Evolutionary conservation across 169 alveolate species (phyloP).

Genomic region (Cryptosporidium bovis): DNA sequence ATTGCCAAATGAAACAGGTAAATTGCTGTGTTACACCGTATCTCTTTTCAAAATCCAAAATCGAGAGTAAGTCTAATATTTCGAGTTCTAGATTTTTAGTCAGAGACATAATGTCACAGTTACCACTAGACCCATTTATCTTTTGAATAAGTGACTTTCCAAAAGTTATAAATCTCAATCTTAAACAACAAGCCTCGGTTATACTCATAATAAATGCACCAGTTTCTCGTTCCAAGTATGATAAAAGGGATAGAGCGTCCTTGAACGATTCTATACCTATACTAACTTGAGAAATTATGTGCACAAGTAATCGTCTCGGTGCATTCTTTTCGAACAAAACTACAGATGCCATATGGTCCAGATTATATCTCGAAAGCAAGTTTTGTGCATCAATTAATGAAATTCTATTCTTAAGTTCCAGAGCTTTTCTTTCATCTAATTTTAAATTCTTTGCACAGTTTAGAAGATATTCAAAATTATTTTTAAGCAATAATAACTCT

Average conservation of each 20-base stretch:
- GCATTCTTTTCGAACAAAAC: conserved; percentile 65
- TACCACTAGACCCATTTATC: neutral
- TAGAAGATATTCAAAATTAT: conserved; percentile 15
- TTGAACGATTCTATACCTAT: conserved; percentile 61
- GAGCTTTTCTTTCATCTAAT: conserved; percentile 26
- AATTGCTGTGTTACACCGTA: conserved; percentile 36
- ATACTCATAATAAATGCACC: conserved; percentile 23
- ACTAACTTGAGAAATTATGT: conserved; percentile 46
- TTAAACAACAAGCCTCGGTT: conserved; percentile 41
- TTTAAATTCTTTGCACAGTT: conserved; percentile 17
- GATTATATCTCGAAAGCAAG: conserved; percentile 59
- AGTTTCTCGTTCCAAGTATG: conserved; percentile 30
- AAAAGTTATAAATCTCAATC: conserved; percentile 50
- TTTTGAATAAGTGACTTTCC: conserved; percentile 2
- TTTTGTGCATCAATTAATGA: conserved; percentile 67
- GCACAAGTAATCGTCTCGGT: conserved; percentile 46
- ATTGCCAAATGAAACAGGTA: conserved; percentile 68
- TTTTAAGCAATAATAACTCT: neutral
- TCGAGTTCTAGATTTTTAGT: conserved; percentile 23
- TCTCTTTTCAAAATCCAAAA: neutral
- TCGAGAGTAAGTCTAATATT: conserved; percentile 13
- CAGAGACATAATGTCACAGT: neutral
- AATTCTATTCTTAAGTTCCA: conserved; percentile 51
- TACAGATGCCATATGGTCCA: conserved; percentile 60
- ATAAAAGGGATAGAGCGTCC: conserved; percentile 32